Evolutionary conservation across 768 basidiomycete genomes (phyloP), one percentile per base, ranked within the genome.

Genomic region (Suillus hirtellus): DNA sequence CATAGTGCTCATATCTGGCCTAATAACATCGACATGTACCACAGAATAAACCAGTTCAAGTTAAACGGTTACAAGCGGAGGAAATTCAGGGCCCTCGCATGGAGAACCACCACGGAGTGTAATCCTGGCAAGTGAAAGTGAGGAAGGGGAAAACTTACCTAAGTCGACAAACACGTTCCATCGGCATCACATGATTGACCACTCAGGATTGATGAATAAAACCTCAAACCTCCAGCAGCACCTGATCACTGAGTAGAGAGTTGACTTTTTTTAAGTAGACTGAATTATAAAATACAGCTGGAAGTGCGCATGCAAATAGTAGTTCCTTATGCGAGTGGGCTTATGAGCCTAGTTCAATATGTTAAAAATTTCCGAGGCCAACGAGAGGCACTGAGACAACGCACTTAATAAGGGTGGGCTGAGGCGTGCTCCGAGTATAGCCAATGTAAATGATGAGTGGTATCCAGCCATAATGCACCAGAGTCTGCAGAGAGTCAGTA

Each of bases 401-500:
- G 70, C 61, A 96, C 95, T 97, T 96, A 78, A 96, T 96, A 71
- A 98, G 80, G 44, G 94, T 95, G 21, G 96, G 96, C 69, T 95
- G 93, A 37, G 96, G 96, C 73, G 91, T 93, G 73, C 93, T 95
- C 69, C 90, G 82, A 60, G 90, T 92, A 80, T 92, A 97, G 42
- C 96, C 96, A 72, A 97, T 84, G 76, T 95, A 97, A 71, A 99
- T 96, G 72, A 99, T 93, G 73, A 96, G 79, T 38, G 96, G 96
- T 71, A 99, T 95, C 94, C 96, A 99, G 67, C 89, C 90, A 69
- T 95, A 97, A 78, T 97, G 95, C 60, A 97, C 73, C 70, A 95
- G 83, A 64, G 91, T 94, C 95, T 97, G 71, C 27, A 65, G 56
- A 7, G 4, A 14, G 42, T 64, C 62, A 60, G 59, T 35, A 59